These are phyloP conservation scores for Paramarasmius palmivorus DNA, from an alignment of 1,284 basidiomycete genomes.

Conservation along the genomic window DNA sequence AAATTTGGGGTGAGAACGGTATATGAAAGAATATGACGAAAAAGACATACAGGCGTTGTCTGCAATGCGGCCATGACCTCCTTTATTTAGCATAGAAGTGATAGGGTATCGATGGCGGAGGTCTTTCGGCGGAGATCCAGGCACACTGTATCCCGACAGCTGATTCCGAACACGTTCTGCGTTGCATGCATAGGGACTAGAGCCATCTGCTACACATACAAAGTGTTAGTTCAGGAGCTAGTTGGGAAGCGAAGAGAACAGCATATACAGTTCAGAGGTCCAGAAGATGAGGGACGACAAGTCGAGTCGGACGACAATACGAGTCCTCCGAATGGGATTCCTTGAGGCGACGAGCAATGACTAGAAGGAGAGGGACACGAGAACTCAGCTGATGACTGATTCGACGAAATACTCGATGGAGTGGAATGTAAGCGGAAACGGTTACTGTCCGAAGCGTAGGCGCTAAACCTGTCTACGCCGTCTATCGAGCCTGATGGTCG, in stretches of 20 bases:
- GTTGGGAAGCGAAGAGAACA: no score
- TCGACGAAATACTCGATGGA: not conserved
- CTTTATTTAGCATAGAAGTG: not conserved
- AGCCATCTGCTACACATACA: not conserved
- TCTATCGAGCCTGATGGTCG: no score
- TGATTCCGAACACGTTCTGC: not conserved
- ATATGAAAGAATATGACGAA: not conserved
- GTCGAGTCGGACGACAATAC: not conserved
- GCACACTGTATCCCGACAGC: not conserved
- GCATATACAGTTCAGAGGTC: not conserved
- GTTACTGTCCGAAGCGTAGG: not conserved
- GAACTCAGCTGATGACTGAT: not conserved
- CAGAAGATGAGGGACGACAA: not conserved
- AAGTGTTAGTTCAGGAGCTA: no score
- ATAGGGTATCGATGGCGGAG: not conserved
- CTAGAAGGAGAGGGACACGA: not conserved
- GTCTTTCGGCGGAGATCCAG: not conserved
- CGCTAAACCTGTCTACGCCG: no score
- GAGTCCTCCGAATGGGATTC: not conserved
- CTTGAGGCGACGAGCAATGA: not conserved
- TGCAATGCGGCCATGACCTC: not conserved
- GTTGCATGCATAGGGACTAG: not conserved
- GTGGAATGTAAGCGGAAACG: not conserved
- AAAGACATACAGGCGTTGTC: not conserved
- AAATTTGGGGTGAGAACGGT: not conserved